Conservation (phyloP, 108 stramenopile genomes). For the Seminavis robusta region DNA sequence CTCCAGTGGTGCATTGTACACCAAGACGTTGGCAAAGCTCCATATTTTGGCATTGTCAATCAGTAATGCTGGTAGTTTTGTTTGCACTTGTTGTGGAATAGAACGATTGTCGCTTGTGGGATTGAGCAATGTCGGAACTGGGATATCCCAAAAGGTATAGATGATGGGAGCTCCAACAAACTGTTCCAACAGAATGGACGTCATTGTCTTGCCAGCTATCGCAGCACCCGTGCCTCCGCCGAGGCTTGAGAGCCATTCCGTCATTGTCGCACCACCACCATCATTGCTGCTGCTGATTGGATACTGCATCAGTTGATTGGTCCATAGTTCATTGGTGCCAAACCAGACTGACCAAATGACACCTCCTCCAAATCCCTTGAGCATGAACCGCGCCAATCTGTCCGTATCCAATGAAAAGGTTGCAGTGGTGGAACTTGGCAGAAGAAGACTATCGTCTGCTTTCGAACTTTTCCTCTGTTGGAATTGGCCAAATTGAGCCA, state of each 20-base stretch:
- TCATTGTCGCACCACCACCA: too few species aligned
- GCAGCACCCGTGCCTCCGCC: too few species aligned
- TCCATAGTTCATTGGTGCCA: conserved; percentile 7
- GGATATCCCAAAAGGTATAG: conserved; percentile 52
- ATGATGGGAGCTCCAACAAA: conserved; percentile 47
- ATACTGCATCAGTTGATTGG: conserved; percentile 6
- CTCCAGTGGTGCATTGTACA: conserved; percentile 37
- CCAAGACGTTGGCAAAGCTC: conserved; percentile 37
- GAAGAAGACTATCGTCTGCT: too few species aligned
- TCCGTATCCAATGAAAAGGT: too few species aligned
- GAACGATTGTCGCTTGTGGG: conserved; percentile 17
- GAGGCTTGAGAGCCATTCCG: too few species aligned
- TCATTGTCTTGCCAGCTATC: not conserved
- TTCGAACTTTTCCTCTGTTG: too few species aligned
- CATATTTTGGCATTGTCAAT: conserved; percentile 44
- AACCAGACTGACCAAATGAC: conserved; percentile 28
- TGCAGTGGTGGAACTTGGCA: too few species aligned
- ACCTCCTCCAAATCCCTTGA: conserved; percentile 19
- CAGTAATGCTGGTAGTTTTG: conserved; percentile 28
- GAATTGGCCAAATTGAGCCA: conserved; percentile 37
- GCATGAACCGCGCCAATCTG: too few species aligned
- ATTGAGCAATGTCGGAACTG: conserved; percentile 35
- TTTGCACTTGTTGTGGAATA: conserved; percentile 24
- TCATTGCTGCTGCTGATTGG: too few species aligned
- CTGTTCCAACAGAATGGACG: conserved; percentile 25